Evolutionary conservation across 2,329 filamentous ascomycete genomes (phyloP).

Genomic region (Epichloe sylvatica): DNA sequence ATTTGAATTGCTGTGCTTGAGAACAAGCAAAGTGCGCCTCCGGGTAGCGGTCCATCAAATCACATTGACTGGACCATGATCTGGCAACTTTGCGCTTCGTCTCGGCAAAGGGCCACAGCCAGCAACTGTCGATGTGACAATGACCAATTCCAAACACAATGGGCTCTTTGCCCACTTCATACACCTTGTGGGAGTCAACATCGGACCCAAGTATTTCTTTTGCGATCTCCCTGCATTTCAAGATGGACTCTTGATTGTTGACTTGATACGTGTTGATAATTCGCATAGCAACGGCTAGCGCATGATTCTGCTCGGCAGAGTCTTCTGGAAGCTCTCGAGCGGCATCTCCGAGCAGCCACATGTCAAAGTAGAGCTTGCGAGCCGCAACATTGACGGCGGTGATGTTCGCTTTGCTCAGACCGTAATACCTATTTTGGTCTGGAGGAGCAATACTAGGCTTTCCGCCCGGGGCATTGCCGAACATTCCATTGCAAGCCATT

Average conservation of each 20-base stretch:
- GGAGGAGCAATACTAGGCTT: constrained; percentile 75
- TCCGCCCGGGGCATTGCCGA: constrained; percentile 76
- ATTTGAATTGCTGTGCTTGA: constrained; percentile 95
- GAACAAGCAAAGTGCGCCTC: constrained; percentile 88
- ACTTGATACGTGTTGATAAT: constrained; percentile 86
- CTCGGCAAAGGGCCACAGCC: constrained; percentile 97
- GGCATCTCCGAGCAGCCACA: constrained; percentile 91
- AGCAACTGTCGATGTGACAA: constrained; percentile 96
- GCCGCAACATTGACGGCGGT: constrained; percentile 80
- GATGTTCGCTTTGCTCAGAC: constrained; percentile 65
- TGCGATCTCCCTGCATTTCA: constrained; percentile 69
- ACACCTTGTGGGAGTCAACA: constrained; percentile 73
- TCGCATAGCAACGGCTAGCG: constrained; percentile 66
- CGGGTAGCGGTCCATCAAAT: constrained; percentile 86
- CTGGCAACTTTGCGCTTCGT: constrained; percentile 92
- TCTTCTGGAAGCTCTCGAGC: constrained; percentile 80
- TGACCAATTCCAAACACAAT: constrained; percentile 84
- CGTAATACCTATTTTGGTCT: constrained; percentile 68
- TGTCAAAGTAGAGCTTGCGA: constrained; percentile 73
- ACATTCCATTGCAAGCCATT: constrained; percentile 98
- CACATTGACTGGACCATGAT: constrained; percentile 94
- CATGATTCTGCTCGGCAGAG: constrained; percentile 79
- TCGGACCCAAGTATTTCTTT: constrained; percentile 67
- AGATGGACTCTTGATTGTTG: constrained; percentile 63
- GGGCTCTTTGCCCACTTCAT: constrained; percentile 57